Percentiles rank a stretch among this genome's conserved stretches.
phyloP scores from a whole-genome alignment of 1,139 yeast species.

The Yamadazyma epiphylla region DNA sequence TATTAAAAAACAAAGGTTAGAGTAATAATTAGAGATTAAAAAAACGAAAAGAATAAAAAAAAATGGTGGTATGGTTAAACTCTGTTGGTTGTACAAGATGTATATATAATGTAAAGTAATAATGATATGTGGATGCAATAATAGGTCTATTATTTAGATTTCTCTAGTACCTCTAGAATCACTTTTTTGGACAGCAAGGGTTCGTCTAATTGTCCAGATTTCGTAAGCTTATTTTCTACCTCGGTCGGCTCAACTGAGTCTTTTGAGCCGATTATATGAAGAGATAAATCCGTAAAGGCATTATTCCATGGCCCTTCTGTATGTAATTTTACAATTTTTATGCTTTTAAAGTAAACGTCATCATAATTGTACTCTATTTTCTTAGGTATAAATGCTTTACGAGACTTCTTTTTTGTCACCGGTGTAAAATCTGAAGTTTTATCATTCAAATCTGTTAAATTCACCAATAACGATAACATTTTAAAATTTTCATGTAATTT shows the following conservation, averaged over 20 bases:
- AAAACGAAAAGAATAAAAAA: not conserved
- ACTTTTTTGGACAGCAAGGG: too few species aligned
- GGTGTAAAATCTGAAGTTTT: constrained; percentile 18
- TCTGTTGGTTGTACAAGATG: not conserved
- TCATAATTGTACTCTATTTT: constrained; percentile 32
- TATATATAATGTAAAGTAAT: constrained; percentile 3
- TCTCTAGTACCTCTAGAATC: too few species aligned
- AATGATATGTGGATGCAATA: too few species aligned
- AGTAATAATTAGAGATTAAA: constrained; percentile 4
- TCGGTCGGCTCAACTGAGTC: too few species aligned
- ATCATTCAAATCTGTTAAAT: constrained; percentile 15
- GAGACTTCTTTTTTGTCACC: constrained; percentile 23
- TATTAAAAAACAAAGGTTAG: constrained; percentile 14
- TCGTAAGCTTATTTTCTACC: too few species aligned
- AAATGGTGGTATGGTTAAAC: not conserved
- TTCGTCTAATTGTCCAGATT: too few species aligned
- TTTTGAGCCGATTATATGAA: constrained; percentile 28
- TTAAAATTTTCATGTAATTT: constrained; percentile 42
- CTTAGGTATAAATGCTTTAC: constrained; percentile 25
- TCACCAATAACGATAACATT: constrained; percentile 36
- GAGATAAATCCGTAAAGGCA: constrained; percentile 51
- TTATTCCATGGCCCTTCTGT: constrained; percentile 44
- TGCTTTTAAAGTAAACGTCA: constrained; percentile 27
- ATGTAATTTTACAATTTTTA: constrained; percentile 15
- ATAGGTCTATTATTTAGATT: too few species aligned